Base-by-base conservation (phyloP, 2,329 filamentous ascomycete genomes). In the Dryadomyces sulphureus region DNA sequence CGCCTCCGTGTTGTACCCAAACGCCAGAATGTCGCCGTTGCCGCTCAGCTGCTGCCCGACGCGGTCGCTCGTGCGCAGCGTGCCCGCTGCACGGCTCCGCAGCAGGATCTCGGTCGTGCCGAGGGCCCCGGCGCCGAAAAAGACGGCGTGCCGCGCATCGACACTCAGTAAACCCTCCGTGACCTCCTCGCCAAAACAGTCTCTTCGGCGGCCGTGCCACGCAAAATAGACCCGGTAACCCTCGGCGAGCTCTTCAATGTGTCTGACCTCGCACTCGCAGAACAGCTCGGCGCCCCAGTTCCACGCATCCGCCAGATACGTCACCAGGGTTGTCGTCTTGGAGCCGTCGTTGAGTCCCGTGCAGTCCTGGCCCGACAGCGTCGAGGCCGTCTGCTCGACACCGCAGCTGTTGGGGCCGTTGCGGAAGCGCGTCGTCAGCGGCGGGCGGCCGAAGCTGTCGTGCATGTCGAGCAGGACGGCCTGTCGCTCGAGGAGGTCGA, bases 251-350 rank as follows among this genome's bases (percentile, higher is more conserved):
- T 76, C 71, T 46, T 73, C 68, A 43, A 84, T 64, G 54, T 81
- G 73, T 39, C 74, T 66, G 2, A 82, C 79, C 57, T 84, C 77
- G 49, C 77, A 78, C 53, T 78, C 71, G 58, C 79, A 84, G 51
- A 84, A 84, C 59, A 84, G 74, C 54, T 84, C 78, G 12, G 79
- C 76, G 8, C 79, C 80, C 76, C 77, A 80, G 54, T 81, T 80
- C 79, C 78, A 83, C 2, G 80, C 78, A 57, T 84, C 79, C 7
- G 75, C 69, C 7, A 84, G 62, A 54, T 84, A 84, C 0, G 79
- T 84, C 34, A 80, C 75, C 1, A 78, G 64, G 0, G 75, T 81
- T 11, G 73, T 79, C 17, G 70, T 81, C 59, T 82, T 83, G 25
- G 75, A 81, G 2, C 77, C 77, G 56, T 84, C 79, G 52, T 84